Base-by-base conservation (phyloP, 805 yeast genomes). In the Saccharomycopsis synnaedendra region DNA sequence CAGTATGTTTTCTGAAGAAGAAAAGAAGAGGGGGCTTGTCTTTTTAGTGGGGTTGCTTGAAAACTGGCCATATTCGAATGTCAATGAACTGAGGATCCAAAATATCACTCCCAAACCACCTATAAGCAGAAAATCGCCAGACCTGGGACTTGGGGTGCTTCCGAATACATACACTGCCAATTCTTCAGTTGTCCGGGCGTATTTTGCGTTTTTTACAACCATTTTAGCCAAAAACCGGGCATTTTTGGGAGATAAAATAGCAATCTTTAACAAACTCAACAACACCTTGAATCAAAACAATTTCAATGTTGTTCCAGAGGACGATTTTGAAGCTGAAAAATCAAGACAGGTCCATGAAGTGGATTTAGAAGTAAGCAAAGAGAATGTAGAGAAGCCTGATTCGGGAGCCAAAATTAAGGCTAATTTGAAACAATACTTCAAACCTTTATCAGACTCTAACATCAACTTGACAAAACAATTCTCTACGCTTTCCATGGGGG, bases 11-110 rank as follows among this genome's bases (percentile, higher is more conserved):
- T 60, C 60, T 47, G 72, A 69, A 50, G 68, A 70, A 39, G 78
- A 78, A 52, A 63, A 69, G 42, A 54, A 71, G 5, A 66, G 74
- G 5, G 77, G 81, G 1, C 67, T 70, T 29, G 64, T 85, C 43
- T 76, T 74, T 48, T 62, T 79, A 27, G 72, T 70, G 47, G 78
- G 75, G 50, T 54, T 81, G 5, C 56, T 82, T 38, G 75, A 68
- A 34, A 58, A 68, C 54, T 82, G 83, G 80, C 52, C 57, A 5
- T 46, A 49, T 34, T 47, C 45, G n/a, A 47, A 44, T 36, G 43
- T 43, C n/a, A 46, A 45, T 31, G 30, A 42, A n/a, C 41, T 32
- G 27, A 50, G 47, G 39, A 45, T 46, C 9, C 45, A 40, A 41
- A 32, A 19, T 43, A 45, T 40, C 29, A 51, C 55, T 9, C 55